Conservation (phyloP, 768 basidiomycete species). For the Rhizopogon salebrosus region DNA sequence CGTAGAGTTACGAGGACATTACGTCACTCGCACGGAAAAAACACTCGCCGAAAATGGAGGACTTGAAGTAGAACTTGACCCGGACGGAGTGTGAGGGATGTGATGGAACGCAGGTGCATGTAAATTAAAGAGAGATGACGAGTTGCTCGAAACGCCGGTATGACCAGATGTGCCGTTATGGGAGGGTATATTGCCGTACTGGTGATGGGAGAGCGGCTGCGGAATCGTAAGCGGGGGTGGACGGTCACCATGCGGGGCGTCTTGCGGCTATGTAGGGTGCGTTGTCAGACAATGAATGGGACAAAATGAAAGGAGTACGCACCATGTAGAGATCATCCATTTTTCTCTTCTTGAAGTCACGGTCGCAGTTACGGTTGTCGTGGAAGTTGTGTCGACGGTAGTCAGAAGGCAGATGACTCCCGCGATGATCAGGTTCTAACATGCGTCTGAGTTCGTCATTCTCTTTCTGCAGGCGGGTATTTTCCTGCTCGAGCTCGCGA, state of each 20-base stretch:
- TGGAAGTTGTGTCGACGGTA: constrained; percentile 45
- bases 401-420: constrained; percentile 34
- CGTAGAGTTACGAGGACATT: constrained; percentile 24
- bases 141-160: constrained; percentile 26
- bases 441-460: constrained; percentile 71
- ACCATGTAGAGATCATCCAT: constrained; percentile 58
- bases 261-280: constrained; percentile 37
- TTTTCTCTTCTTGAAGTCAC: constrained; percentile 61
- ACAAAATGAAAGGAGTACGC: background rate
- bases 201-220: constrained; percentile 44
- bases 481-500: constrained; percentile 81
- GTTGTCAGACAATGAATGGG: background rate
- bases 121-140: constrained; percentile 45
- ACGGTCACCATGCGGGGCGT: constrained; percentile 33
- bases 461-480: constrained; percentile 62
- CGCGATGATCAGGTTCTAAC: constrained; percentile 41
- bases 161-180: constrained; percentile 37
- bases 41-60: constrained; percentile 87
- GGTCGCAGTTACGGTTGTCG: constrained; percentile 46
- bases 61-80: constrained; percentile 68
- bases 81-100: constrained; percentile 66
- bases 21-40: constrained; percentile 35
- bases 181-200: constrained; percentile 39
- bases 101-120: constrained; percentile 54
- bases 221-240: constrained; percentile 64